Evolutionary conservation across 2,329 filamentous ascomycete genomes (phyloP).

Genomic region (Trichoderma aggressivum): DNA sequence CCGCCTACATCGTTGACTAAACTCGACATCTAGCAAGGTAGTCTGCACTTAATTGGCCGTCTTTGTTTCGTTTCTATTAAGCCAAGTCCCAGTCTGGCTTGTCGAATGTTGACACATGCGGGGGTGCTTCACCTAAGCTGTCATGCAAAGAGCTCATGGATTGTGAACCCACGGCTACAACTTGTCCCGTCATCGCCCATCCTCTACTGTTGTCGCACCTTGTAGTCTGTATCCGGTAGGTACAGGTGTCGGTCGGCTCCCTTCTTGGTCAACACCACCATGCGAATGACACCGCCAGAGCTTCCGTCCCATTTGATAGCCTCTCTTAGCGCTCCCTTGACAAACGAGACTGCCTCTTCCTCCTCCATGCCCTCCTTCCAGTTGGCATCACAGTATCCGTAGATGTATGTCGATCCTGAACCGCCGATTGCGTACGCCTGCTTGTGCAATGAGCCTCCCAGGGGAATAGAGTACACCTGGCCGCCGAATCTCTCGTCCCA

Average conservation of each 20-base stretch:
- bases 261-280: conserved; percentile 90
- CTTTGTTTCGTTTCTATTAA: background rate
- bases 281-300: conserved; percentile 94
- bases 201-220: conserved; percentile 62
- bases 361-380: conserved; percentile 96
- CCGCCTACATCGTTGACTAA: background rate
- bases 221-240: conserved; percentile 87
- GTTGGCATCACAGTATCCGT: conserved; percentile 95
- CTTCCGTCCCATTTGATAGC: conserved; percentile 99
- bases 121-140: background rate
- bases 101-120: background rate
- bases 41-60: background rate
- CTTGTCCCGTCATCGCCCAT: background rate
- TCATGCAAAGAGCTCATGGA: background rate
- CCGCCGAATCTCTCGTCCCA: conserved; percentile 94
- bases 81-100: background rate
- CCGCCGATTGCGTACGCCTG: conserved; percentile 93
- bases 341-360: conserved; percentile 83
- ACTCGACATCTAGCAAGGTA: background rate
- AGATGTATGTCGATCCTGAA: conserved; percentile 98
- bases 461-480: conserved; percentile 94
- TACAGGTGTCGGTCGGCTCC: conserved; percentile 93
- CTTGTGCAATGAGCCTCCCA: conserved; percentile 96
- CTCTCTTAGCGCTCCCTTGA: conserved; percentile 85
- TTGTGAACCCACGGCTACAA: background rate